Base-by-base conservation (phyloP, 2,329 filamentous ascomycete species). In the Simplicillium sp. region DNA sequence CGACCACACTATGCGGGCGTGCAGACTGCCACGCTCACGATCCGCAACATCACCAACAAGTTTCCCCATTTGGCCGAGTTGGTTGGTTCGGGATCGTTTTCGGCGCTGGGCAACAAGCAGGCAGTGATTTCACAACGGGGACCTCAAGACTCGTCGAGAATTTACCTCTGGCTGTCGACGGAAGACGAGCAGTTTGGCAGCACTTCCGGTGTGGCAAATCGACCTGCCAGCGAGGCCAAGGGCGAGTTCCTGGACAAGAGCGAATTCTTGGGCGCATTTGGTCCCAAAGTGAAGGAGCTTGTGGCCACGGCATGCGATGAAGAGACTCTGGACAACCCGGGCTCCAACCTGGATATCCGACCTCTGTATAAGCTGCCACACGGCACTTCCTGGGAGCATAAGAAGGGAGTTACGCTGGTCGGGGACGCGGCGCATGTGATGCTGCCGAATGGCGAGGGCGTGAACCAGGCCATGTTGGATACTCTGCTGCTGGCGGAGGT, bases 1-100 rank as follows among this genome's bases (percentile, higher is more conserved):
- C 55, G 50, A 44, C 69, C 65, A 1, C 42, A 46, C 5, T 67
- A 65, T 44, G 60, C 56, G 3, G 63, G 67, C 12, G 54, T 65
- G 31, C 60, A 63, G 1, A 54, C 53, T 20, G 41, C 68, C 20
- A 61, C 63, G 2, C 29, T 64, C 16, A 58, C 55, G 34, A 58
- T 66, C 34, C 44, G 47, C 6, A 38, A 61, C 8, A 48, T 60
- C 2, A 56, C 64, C 5, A 45, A 44, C 1, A 49, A 51, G 14
- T 59, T 65, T 39, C 64, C 64, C 1, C 56, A 59, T 44, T 49
- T 74, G 2, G 45, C 56, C 6, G 46, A 54, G 7, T 47, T 63
- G 4, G 31, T 33, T 33, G 31, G 31, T n/a, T 33, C 31, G 7
- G 31, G 31, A 13, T 33, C 31, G 13, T 33, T n/a, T 15, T 6